Percentiles rank a stretch among this genome's conserved stretches.
Conservation (phyloP, 2,329 filamentous ascomycete genomes). For the Pyricularia sp. region DNA sequence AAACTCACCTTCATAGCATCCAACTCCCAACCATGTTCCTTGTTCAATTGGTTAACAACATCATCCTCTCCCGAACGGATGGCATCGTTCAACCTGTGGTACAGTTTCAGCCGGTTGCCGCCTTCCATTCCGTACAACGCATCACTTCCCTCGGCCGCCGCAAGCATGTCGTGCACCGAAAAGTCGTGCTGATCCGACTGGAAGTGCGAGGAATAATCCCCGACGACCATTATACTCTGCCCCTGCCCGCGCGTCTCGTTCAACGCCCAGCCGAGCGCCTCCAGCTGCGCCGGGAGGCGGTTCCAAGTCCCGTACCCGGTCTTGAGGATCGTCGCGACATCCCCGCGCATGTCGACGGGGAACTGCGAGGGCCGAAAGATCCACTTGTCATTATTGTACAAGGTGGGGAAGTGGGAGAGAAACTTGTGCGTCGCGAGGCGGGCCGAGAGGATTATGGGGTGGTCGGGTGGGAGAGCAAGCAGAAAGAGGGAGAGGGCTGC, state of each 20-base stretch:
- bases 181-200: conserved; percentile 13
- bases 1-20: conserved; percentile 33
- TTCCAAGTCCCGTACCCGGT: conserved; percentile 41
- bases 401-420: conserved; percentile 16
- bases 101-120: conserved; percentile 25
- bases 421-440: conserved; percentile 5
- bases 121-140: conserved; percentile 20
- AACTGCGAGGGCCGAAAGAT: conserved; percentile 20
- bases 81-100: conserved; percentile 23
- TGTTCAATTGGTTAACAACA: conserved; percentile 23
- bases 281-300: conserved; percentile 32
- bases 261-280: conserved; percentile 26
- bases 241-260: neutral
- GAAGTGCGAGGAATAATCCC: conserved; percentile 26
- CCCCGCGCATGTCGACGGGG: conserved; percentile 28
- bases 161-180: conserved; percentile 28
- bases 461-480: neutral
- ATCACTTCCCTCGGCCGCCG: conserved; percentile 13
- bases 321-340: conserved; percentile 40
- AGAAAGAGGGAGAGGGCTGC: neutral
- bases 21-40: conserved; percentile 32
- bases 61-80: conserved; percentile 24
- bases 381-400: conserved; percentile 25
- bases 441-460: neutral
- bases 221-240: conserved; percentile 32